Conservation (phyloP, 345 rosid genomes). For the Gossypium ekmanianum region DNA sequence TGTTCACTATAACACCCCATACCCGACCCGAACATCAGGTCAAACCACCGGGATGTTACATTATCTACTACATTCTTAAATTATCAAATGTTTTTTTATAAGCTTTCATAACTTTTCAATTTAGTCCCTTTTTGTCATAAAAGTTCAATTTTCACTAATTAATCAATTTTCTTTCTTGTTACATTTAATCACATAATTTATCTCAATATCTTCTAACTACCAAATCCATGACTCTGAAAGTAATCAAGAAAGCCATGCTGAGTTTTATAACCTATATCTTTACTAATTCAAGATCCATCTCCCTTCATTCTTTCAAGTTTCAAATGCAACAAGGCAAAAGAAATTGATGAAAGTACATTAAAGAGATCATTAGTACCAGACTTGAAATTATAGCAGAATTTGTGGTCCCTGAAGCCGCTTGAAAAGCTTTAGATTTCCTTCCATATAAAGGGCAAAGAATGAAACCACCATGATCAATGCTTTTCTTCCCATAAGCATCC, state of each 20-base stretch:
- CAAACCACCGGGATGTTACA: too few relatives aligned
- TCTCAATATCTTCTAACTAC: not conserved
- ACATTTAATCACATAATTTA: too few relatives aligned
- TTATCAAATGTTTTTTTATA: too few relatives aligned
- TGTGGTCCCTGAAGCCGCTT: conserved; percentile 92
- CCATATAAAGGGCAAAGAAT: conserved; percentile 88
- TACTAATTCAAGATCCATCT: not conserved
- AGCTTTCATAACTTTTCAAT: too few relatives aligned
- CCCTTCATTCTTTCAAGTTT: not conserved
- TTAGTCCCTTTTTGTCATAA: too few relatives aligned
- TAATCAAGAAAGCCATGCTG: not conserved
- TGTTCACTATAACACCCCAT: too few relatives aligned
- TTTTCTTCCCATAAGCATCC: conserved; percentile 67
- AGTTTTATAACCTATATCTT: not conserved
- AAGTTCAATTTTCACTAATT: too few relatives aligned
- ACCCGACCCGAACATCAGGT: too few relatives aligned
- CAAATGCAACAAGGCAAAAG: not conserved
- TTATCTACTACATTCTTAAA: too few relatives aligned
- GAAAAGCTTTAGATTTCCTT: conserved; percentile 95
- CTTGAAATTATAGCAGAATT: conserved; percentile 65
- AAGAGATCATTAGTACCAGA: conserved; percentile 49
- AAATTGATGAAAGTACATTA: not conserved
- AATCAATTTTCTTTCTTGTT: too few relatives aligned
- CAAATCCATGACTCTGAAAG: not conserved
- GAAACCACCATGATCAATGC: conserved; percentile 67